Percentiles rank a stretch among this genome's conserved stretches.
Evolutionary conservation across 768 basidiomycete genomes (phyloP).

Genomic region (Dendrothele bispora): DNA sequence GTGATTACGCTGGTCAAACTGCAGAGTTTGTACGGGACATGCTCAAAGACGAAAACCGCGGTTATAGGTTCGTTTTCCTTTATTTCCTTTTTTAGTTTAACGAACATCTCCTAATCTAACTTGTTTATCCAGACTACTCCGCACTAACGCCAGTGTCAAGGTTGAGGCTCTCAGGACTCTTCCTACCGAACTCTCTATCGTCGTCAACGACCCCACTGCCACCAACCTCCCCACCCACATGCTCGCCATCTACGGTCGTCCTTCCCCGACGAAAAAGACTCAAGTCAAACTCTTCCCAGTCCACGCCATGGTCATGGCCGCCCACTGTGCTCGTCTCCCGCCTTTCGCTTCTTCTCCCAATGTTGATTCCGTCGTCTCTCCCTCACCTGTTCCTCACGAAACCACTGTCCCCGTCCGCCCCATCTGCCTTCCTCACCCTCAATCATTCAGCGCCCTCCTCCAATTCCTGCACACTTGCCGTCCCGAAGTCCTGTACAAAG

Average conservation of each 20-base stretch:
- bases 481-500: conserved; percentile 48
- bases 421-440: conserved; percentile 61
- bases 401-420: conserved; percentile 61
- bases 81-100: not conserved
- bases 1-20: conserved; percentile 28
- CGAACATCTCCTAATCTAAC: conserved; percentile 1
- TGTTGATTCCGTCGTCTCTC: conserved; percentile 24
- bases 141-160: conserved; percentile 38
- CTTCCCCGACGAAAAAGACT: conserved; percentile 21
- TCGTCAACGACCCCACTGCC: conserved; percentile 30
- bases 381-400: conserved; percentile 29
- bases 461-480: conserved; percentile 69
- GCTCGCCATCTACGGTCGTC: conserved; percentile 45
- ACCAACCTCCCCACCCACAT: conserved; percentile 49
- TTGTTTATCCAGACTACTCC: conserved; percentile 31
- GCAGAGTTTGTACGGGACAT: conserved; percentile 49
- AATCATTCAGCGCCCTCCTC: conserved; percentile 58
- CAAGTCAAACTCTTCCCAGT: conserved; percentile 56
- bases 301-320: conserved; percentile 69
- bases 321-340: conserved; percentile 67
- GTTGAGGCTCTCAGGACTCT: conserved; percentile 29
- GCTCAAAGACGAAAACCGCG: conserved; percentile 42
- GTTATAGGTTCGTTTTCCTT: conserved; percentile 35
- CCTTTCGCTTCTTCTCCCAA: conserved; percentile 42
- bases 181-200: conserved; percentile 43